Evolutionary conservation across 345 rosid species (phyloP).

Genomic region (Lumnitzera littorea): DNA sequence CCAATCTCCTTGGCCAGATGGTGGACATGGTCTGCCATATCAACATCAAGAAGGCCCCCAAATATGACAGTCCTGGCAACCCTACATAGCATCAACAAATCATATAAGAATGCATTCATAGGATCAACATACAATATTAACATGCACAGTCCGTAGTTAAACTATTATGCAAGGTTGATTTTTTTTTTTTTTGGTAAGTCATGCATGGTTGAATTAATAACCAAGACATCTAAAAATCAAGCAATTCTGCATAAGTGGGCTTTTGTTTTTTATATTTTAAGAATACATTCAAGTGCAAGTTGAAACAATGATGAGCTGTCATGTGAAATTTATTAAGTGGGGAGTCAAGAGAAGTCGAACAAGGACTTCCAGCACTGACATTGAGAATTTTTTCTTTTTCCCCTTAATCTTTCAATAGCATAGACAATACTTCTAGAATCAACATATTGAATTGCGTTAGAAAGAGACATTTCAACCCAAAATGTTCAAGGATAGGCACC

Average conservation of each 20-base stretch:
- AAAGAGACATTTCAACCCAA: too few species aligned
- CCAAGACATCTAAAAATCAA: too few species aligned
- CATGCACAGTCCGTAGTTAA: not conserved
- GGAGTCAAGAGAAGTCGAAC: too few species aligned
- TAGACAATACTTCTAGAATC: too few species aligned
- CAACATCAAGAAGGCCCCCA: conserved; percentile 69
- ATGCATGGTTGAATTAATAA: not conserved
- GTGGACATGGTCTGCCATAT: conserved; percentile 72
- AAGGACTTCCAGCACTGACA: too few species aligned
- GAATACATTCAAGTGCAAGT: too few species aligned
- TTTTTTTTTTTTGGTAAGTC: too few species aligned
- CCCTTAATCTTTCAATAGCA: too few species aligned
- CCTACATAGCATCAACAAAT: conserved; percentile 35
- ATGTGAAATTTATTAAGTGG: not conserved
- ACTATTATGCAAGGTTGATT: not conserved
- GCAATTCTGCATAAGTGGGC: not conserved
- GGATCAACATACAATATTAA: not conserved
- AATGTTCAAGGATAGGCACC: too few species aligned
- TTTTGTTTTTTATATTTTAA: too few species aligned
- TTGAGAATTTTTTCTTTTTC: too few species aligned
- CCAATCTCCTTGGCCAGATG: conserved; percentile 53
- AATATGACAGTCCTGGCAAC: conserved; percentile 85
- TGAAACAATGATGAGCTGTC: not conserved
- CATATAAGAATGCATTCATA: conserved; percentile 1
- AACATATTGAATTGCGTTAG: too few species aligned